Percentiles rank a stretch among this genome's conserved stretches.
Evolutionary conservation across 169 alveolate genomes (phyloP).

Genomic region (Hepatocystis sp.): DNA sequence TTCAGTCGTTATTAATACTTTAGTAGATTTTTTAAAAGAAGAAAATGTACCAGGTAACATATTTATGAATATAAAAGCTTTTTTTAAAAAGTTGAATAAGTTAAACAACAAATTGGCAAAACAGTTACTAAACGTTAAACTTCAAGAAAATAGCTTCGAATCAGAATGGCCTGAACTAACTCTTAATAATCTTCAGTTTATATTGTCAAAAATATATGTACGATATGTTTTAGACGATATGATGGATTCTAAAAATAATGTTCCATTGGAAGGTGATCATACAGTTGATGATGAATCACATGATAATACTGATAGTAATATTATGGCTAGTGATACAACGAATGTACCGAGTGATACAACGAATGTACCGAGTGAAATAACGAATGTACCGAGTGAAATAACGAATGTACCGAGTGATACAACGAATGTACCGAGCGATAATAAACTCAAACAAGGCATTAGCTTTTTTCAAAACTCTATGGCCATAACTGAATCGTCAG

Average conservation of each 20-base stretch:
- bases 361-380: no score
- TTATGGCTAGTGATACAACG: no score
- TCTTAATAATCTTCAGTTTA: conserved; percentile 17
- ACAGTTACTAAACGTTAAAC: neutral
- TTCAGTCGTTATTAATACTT: conserved; percentile 37
- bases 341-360: no score
- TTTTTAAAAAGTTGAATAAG: conserved; percentile 23
- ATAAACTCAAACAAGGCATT: neutral
- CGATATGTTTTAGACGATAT: conserved; percentile 35
- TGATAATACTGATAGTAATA: no score
- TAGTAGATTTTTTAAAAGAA: conserved; percentile 25
- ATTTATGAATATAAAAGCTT: conserved; percentile 15
- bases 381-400: no score
- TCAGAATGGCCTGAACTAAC: conserved; percentile 3
- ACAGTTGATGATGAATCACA: no score
- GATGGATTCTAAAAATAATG: conserved; percentile 2
- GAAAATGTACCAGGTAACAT: conserved; percentile 22
- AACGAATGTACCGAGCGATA: neutral
- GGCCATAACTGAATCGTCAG: neutral
- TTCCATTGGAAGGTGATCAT: no score
- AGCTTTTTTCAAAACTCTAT: conserved; percentile 17
- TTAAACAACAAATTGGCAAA: conserved; percentile 19
- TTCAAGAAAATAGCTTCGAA: neutral
- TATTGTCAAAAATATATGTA: conserved; percentile 39
- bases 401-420: neutral